Conservation (phyloP, 1,284 basidiomycete species). For the Thelephora terrestris region DNA sequence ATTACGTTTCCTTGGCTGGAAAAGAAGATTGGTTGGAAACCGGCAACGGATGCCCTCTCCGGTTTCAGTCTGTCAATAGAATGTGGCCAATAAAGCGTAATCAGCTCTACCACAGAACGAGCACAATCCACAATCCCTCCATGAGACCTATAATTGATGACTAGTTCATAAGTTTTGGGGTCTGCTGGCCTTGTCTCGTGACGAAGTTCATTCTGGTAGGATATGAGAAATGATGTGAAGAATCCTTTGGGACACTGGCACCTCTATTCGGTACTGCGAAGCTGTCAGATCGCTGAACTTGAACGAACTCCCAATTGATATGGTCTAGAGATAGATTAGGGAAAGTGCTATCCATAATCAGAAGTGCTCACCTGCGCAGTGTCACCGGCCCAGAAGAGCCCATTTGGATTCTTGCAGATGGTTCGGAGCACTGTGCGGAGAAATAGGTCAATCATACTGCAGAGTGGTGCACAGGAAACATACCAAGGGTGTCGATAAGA, state of each 20-base stretch:
- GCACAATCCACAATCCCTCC: conserved; percentile 58
- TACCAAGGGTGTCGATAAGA: conserved; percentile 54
- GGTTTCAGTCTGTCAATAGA: conserved; percentile 50
- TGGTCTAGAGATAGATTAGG: conserved; percentile 41
- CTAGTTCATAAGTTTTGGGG: conserved; percentile 48
- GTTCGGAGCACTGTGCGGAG: conserved; percentile 55
- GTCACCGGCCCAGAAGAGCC: conserved; percentile 72
- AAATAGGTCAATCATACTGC: not conserved
- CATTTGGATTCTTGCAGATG: conserved; percentile 52
- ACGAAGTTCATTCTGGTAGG: conserved; percentile 7
- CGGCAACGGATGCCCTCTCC: conserved; percentile 52
- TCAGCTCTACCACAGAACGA: conserved; percentile 50
- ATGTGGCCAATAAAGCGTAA: conserved; percentile 51
- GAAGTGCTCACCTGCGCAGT: conserved; percentile 34
- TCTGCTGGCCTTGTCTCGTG: not conserved
- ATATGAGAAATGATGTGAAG: not conserved
- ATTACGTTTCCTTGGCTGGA: conserved; percentile 34
- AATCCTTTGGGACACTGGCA: conserved; percentile 15
- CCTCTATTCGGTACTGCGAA: conserved; percentile 51
- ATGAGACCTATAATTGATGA: conserved; percentile 63
- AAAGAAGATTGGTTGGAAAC: conserved; percentile 51
- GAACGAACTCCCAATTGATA: conserved; percentile 62
- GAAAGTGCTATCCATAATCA: not conserved
- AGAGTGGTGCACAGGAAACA: conserved; percentile 10
- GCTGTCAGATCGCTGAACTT: conserved; percentile 64